Conservation (phyloP, 495 filamentous ascomycete genomes). For the Xylaria scruposa region DNA sequence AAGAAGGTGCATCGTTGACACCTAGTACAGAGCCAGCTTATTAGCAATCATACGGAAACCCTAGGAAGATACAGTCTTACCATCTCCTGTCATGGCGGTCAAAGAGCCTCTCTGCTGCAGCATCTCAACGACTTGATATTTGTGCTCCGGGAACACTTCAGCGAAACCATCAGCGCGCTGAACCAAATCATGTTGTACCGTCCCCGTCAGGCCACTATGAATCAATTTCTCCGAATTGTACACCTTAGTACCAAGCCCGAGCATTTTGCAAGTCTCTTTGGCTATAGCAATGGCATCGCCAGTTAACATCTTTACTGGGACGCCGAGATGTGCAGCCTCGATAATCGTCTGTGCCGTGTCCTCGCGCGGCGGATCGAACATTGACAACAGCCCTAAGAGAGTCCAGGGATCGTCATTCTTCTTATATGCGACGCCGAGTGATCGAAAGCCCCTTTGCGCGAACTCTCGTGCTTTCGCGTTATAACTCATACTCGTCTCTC, state of each 20-base stretch:
- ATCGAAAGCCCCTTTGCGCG: conserved; percentile 85
- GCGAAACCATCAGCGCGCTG: conserved; percentile 93
- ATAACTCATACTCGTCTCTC: conserved; percentile 74
- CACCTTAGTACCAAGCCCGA: conserved; percentile 90
- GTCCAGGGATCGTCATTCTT: conserved; percentile 78
- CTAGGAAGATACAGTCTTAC: conserved; percentile 26
- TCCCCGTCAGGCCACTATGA: conserved; percentile 83
- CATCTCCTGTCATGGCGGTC: conserved; percentile 97
- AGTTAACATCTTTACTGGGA: conserved; percentile 95
- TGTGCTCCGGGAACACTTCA: conserved; percentile 97
- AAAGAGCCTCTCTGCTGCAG: conserved; percentile 94
- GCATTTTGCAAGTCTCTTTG: conserved; percentile 84
- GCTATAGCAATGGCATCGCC: conserved; percentile 94
- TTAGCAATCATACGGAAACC: conserved; percentile 3
- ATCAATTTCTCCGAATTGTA: conserved; percentile 89
- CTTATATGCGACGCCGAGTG: conserved; percentile 90
- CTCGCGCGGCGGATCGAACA: conserved; percentile 87
- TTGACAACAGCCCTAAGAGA: conserved; percentile 90
- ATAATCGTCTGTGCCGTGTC: conserved; percentile 89
- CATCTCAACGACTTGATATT: conserved; percentile 96
- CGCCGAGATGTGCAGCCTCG: conserved; percentile 83
- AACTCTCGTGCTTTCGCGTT: conserved; percentile 89
- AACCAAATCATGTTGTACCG: conserved; percentile 90
- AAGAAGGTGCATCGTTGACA: conserved; percentile 94
- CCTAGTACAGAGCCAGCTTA: conserved; percentile 40